Conservation (phyloP, 2,329 filamentous ascomycete species). For the Diplodia corticola region DNA sequence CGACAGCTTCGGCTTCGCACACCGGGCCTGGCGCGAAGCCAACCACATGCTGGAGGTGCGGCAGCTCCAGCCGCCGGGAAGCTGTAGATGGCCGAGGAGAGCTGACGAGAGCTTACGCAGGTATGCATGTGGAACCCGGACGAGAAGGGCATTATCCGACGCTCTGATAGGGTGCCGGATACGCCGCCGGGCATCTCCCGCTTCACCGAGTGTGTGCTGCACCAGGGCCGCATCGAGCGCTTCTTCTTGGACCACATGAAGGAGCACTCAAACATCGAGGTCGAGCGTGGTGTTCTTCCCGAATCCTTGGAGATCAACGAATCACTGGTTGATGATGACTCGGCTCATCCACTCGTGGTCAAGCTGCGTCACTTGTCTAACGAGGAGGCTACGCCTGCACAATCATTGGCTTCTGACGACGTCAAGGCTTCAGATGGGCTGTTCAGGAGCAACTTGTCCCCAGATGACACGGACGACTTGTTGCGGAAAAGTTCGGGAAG, state of each 20-base stretch:
- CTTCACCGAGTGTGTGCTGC: constrained; percentile 67
- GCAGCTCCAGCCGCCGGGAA: too few species aligned
- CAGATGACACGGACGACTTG: constrained; percentile 60
- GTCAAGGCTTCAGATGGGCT: constrained; percentile 52
- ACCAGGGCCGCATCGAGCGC: constrained; percentile 69
- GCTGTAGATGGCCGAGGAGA: too few species aligned
- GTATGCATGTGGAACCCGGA: constrained; percentile 60
- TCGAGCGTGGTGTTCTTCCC: constrained; percentile 62
- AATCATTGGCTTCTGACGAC: constrained; percentile 27
- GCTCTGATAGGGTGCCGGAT: constrained; percentile 63
- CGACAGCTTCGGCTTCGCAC: constrained; percentile 66
- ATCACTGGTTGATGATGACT: constrained; percentile 48
- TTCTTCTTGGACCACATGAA: constrained; percentile 65
- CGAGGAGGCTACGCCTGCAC: constrained; percentile 56
- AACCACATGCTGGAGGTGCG: constrained; percentile 69
- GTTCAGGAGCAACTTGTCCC: constrained; percentile 59
- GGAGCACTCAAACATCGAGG: constrained; percentile 53
- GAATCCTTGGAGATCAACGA: constrained; percentile 58
- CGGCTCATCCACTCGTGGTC: constrained; percentile 62
- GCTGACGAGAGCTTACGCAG: constrained; percentile 25
- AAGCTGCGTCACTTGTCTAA: constrained; percentile 59
- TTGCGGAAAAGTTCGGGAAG: constrained; percentile 43
- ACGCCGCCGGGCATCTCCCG: constrained; percentile 61
- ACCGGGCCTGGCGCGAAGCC: constrained; percentile 64
- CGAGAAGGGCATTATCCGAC: constrained; percentile 55